Conservation (phyloP, 2,329 filamentous ascomycete species). For the Periglandula ipomoeae region DNA sequence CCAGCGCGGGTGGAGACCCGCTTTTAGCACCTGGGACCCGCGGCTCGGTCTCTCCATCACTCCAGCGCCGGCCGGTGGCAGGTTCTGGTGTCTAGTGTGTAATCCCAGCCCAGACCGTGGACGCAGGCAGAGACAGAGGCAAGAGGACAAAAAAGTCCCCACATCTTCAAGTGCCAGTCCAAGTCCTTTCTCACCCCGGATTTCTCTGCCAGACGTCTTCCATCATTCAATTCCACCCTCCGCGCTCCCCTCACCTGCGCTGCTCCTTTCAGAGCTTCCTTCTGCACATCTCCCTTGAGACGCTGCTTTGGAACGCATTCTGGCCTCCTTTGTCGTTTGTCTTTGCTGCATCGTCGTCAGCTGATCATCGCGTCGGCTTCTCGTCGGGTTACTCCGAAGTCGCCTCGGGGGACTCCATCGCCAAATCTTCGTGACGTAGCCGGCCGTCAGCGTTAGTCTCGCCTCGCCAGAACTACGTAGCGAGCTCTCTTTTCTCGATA, state of each 20-base stretch:
- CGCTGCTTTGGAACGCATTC: neutral
- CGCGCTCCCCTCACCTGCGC: neutral
- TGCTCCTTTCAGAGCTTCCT: neutral
- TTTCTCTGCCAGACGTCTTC: neutral
- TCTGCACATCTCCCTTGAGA: too few relatives aligned
- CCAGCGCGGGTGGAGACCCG: neutral
- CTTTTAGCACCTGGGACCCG: neutral
- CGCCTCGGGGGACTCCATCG: neutral
- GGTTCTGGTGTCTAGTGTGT: too few relatives aligned
- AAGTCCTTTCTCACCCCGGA: neutral
- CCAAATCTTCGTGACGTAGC: slow-evolving; percentile 4
- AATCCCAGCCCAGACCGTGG: too few relatives aligned
- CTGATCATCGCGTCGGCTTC: neutral
- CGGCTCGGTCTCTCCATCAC: too few relatives aligned
- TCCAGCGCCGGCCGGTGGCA: too few relatives aligned
- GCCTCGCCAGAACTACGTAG: neutral
- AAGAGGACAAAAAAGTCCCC: neutral
- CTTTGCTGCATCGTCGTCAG: neutral
- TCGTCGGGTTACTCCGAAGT: slow-evolving; percentile 3
- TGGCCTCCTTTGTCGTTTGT: neutral
- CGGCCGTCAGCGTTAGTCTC: neutral
- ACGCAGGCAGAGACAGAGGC: too few relatives aligned
- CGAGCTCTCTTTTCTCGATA: neutral
- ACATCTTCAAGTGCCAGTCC: slow-evolving; percentile 3
- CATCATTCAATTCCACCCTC: neutral